Conservation (phyloP, 2,329 filamentous ascomycete species). For the Epichloe hybrida region DNA sequence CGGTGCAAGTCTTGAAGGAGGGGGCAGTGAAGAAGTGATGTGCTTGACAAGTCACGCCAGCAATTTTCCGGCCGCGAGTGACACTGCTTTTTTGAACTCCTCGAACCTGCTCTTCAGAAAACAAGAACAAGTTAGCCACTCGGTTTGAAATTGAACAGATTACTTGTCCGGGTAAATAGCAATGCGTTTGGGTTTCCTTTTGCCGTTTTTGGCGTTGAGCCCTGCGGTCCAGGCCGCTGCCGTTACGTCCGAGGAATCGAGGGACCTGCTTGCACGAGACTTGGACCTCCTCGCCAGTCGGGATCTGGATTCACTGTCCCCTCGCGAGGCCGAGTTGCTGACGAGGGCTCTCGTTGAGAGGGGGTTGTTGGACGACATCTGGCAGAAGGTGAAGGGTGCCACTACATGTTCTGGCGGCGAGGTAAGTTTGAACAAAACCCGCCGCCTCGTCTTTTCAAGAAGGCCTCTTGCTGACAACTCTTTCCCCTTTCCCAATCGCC, state of each 20-base stretch:
- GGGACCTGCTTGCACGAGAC: slow-evolving; percentile 1
- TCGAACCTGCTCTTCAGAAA: too few species aligned
- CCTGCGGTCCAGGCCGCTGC: slow-evolving; percentile 2
- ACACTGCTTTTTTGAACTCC: not conserved
- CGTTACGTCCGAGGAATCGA: not conserved
- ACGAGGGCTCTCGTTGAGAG: slow-evolving; percentile 6
- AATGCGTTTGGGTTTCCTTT: slow-evolving; percentile 8
- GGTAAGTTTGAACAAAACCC: slow-evolving; percentile 6
- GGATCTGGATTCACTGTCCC: not conserved
- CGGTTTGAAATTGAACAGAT: not conserved
- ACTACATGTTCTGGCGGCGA: slow-evolving; percentile 14
- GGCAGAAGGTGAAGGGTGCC: slow-evolving; percentile 13
- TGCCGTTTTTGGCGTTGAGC: slow-evolving; percentile 9
- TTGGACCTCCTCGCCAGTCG: slow-evolving; percentile 1
- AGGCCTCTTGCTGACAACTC: not conserved
- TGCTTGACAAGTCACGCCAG: not conserved
- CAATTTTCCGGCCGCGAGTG: not conserved
- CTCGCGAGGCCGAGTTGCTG: not conserved
- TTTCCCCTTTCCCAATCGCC: not conserved
- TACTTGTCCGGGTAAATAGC: not conserved
- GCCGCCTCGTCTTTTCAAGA: not conserved
- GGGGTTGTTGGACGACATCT: slow-evolving; percentile 10
- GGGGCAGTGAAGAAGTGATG: not conserved
- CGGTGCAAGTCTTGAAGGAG: not conserved
- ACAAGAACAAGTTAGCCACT: not conserved